Evolutionary conservation across 2,329 filamentous ascomycete species (phyloP), one percentile per base, ranked within the genome.

Genomic region (Lachnellula suecica): DNA sequence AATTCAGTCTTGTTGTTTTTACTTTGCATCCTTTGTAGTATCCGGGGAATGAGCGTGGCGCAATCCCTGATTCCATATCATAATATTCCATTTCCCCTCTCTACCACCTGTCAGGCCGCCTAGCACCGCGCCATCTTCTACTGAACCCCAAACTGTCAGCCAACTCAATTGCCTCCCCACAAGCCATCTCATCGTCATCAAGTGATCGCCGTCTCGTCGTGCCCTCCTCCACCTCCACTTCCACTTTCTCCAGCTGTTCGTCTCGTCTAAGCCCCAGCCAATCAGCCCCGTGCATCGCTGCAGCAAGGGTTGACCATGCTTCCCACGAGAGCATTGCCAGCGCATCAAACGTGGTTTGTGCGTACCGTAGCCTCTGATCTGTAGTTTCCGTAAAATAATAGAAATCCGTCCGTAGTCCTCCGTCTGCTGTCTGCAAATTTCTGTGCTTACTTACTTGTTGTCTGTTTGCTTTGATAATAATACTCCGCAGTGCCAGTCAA

Each of bases 291-390:
- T 24, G 20, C 11, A 19, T 19, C 19, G 23, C 24, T 42, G 38
- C 40, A 34, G 44, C 50, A 58, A 54, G 58, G 58, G 50, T 56
- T 34, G 44, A 42, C 58, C 59, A 54, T 53, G 53, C 50, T 52
- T 53, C 51, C 34, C n/a, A n/a, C n/a, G n/a, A n/a, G 37, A 40
- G 20, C 17, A 58, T 49, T 64, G 62, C 59, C 62, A 64, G 53
- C 62, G 59, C 62, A 64, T 64, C 63, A 56, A 59, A 54, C 45
- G 53, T 61, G 58, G 59, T 64, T 60, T 62, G 60, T 63, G 61
- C 60, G 57, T 49, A 53, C 27, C 40, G 44, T 41, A 57, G 42
- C 52, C 49, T 56, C 45, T 47, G 52, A n/a, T n/a, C n/a, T n/a
- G n/a, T n/a, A n/a, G n/a, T n/a, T n/a, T n/a, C n/a, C n/a, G n/a